A percentile compares a stretch with the other conserved stretches of the same genome.
Evolutionary conservation across 805 yeast genomes (phyloP).

Genomic region (Starmera quercuum): DNA sequence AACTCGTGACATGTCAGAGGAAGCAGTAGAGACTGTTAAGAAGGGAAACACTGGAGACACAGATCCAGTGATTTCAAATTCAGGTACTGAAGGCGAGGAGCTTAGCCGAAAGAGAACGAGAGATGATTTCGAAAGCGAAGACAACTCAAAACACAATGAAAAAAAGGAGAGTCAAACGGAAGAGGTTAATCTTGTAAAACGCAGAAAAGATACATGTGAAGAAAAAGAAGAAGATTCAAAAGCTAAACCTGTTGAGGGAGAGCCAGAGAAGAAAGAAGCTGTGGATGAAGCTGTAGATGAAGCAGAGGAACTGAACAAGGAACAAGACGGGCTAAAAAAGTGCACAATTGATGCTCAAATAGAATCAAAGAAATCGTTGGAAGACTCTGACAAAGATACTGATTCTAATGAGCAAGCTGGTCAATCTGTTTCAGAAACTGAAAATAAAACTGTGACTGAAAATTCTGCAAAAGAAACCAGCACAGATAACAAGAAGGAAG

Average conservation of each 20-base stretch:
- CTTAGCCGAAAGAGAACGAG: constrained; percentile 20
- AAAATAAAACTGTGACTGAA: constrained; percentile 2
- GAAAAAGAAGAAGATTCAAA: constrained; percentile 6
- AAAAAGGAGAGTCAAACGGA: constrained; percentile 11
- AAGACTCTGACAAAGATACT: constrained; percentile 3
- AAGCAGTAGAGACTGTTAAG: no score
- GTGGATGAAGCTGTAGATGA: constrained; percentile 5
- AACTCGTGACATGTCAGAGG: no score
- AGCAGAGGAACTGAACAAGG: constrained; percentile 1
- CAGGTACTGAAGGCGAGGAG: constrained; percentile 1
- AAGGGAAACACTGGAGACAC: neutral
- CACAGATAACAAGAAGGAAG: constrained; percentile 3
- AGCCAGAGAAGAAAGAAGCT: constrained; percentile 1
- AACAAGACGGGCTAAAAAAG: neutral
- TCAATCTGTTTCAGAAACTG: neutral
- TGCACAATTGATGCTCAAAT: neutral
- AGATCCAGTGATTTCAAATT: neutral
- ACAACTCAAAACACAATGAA: constrained; percentile 15
- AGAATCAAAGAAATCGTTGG: constrained; percentile 1
- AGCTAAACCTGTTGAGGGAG: constrained; percentile 1
- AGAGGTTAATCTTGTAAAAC: constrained; percentile 5
- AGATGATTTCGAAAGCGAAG: constrained; percentile 18
- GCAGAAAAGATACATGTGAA: constrained; percentile 8
- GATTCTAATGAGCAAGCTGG: neutral
- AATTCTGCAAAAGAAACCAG: constrained; percentile 1